Evolutionary conservation across 2,329 filamentous ascomycete species (phyloP).

Genomic region (Phyllachora maydis): DNA sequence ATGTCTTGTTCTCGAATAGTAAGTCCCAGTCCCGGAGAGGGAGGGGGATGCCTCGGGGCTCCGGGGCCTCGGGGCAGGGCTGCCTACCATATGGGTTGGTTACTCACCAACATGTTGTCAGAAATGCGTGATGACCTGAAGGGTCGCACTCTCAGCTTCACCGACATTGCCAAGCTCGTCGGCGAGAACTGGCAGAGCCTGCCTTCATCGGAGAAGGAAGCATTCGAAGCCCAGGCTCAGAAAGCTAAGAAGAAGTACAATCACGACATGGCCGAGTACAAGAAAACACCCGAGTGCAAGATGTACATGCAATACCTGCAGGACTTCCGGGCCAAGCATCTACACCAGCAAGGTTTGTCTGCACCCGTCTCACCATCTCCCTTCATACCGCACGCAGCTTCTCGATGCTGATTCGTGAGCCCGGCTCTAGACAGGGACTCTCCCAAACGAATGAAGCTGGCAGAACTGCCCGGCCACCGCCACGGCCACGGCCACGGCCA

Average conservation of each 20-base stretch:
- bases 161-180: constrained; percentile 65
- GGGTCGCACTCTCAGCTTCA: constrained; percentile 58
- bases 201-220: constrained; percentile 43
- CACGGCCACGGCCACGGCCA: constrained; percentile 10
- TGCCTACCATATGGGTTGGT: too few relatives aligned
- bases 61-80: too few relatives aligned
- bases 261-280: constrained; percentile 51
- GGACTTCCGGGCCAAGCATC: constrained; percentile 60
- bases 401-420: neutral
- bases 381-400: constrained; percentile 2
- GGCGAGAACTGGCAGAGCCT: constrained; percentile 68
- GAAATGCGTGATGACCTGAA: constrained; percentile 62
- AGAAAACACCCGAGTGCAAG: constrained; percentile 50
- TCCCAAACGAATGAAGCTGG: constrained; percentile 25
- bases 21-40: too few relatives aligned
- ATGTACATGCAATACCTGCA: constrained; percentile 52
- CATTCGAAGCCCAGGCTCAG: constrained; percentile 52
- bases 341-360: constrained; percentile 30
- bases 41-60: too few relatives aligned
- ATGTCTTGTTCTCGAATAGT: constrained; percentile 76
- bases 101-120: constrained; percentile 13
- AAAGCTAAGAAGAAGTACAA: constrained; percentile 60
- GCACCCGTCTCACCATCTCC: neutral
- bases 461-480: constrained; percentile 18
- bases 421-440: constrained; percentile 19